Base-by-base conservation (phyloP, 805 yeast species). In the Metschnikowia aberdeeniae region DNA sequence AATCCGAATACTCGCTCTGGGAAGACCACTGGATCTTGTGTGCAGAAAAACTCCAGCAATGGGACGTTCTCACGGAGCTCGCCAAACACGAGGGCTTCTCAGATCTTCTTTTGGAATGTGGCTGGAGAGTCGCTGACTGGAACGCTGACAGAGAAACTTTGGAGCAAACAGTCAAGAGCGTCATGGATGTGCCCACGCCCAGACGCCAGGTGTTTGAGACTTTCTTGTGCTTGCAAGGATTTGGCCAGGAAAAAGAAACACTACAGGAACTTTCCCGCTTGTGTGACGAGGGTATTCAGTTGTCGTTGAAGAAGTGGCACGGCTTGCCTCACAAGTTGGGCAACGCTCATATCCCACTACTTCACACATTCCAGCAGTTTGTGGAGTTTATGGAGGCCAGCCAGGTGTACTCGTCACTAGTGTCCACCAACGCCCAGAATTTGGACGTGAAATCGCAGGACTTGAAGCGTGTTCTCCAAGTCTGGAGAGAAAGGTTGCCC, bases 81-180 rank as follows among this genome's bases (percentile, higher is more conserved):
- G 97, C 99, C 2, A 89, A 92, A 56, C 98, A 95, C 59, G 99
- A 95, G 71, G 97, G 97, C 0, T 95, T 92, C 61, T 89, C 97
- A 0, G 99, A 93, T 59, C 72, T 93, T 52, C 68, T 95, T 22
- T 72, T 93, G n/a, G 99, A 93, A 63, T 95, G 99, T 75, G 99
- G 98, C 32, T 93, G 99, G 99, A 77, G 99, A 59, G 95, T 93
- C 33, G 97, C 99, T 6, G 98, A 93, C 59, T 93, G 99, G 99
- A 84, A 84, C 49, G 83, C 95, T 7, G 99, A 95, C 58, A 78
- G 90, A 52, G 98, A 92, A 53, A 93, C 98, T 0, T 70, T 93
- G 32, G 97, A 90, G 59, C 96, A 88, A 58, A 85, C 96, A 1
- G 95, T 93, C 22, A 88, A 89, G 64, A 86, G 95, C 35, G 96